Conservation (phyloP, 306 rosid species). For the Purshia tridentata region DNA sequence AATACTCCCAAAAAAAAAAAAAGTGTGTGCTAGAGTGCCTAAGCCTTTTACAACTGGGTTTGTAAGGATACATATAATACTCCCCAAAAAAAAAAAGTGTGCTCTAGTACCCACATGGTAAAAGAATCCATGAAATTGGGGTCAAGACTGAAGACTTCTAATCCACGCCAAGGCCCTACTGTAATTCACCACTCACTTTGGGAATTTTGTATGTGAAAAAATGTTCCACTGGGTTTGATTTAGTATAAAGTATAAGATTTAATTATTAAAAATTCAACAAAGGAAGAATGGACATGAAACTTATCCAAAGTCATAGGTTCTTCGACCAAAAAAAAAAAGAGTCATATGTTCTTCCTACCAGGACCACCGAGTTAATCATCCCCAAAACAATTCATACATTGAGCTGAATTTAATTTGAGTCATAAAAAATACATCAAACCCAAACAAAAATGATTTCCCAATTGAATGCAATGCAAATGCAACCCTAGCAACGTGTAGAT, state of each 20-base stretch:
- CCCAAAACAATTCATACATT: not conserved
- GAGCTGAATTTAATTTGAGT: constrained; percentile 7
- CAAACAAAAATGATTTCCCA: constrained; percentile 2
- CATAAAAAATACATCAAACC: not conserved
- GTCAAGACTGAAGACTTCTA: not conserved
- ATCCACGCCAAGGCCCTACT: constrained; percentile 14
- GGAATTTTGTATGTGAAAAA: not conserved
- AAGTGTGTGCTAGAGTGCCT: too few species aligned
- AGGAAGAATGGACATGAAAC: not conserved
- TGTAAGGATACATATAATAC: too few species aligned
- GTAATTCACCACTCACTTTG: constrained; percentile 3
- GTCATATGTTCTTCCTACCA: too few species aligned
- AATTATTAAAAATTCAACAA: not conserved
- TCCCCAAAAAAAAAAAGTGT: too few species aligned
- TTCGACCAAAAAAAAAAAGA: too few species aligned
- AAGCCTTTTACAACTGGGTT: too few species aligned
- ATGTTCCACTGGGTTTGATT: not conserved
- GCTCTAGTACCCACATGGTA: too few species aligned
- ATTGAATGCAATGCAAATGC: constrained; percentile 2
- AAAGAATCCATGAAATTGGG: constrained; percentile 1
- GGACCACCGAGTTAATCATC: not conserved
- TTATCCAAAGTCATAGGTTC: not conserved
- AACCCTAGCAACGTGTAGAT: not conserved
- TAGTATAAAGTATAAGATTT: not conserved
- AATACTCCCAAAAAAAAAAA: too few species aligned